Percentiles rank a stretch among this genome's conserved stretches.
phyloP scores from a whole-genome alignment of 306 rosid genomes.

The Cucumis hystrix region DNA sequence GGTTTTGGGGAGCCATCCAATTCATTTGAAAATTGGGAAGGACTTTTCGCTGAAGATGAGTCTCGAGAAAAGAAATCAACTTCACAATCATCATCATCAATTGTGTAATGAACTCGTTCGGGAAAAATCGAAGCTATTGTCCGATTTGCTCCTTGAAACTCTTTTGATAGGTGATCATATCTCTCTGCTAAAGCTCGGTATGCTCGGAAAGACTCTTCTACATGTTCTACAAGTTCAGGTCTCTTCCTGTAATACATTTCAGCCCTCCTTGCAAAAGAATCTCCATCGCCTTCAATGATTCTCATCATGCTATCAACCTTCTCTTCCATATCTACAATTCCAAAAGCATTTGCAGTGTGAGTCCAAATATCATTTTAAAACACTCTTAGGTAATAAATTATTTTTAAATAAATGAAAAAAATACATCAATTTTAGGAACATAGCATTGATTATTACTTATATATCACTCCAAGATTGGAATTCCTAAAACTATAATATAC shows the following conservation, averaged over 20 bases:
- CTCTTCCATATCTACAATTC: conserved; percentile 77
- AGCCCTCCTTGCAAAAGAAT: conserved; percentile 77
- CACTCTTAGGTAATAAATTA: background rate
- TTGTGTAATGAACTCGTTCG: conserved; percentile 49
- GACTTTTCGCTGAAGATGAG: conserved; percentile 15
- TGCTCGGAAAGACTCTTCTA: conserved; percentile 63
- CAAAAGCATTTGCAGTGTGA: background rate
- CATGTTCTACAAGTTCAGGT: conserved; percentile 59
- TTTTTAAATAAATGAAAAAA: background rate
- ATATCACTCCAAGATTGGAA: background rate
- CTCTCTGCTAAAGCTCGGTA: conserved; percentile 71
- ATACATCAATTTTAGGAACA: too few relatives aligned
- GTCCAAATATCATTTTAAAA: background rate
- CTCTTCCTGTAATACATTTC: conserved; percentile 86
- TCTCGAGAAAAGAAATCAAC: conserved; percentile 22
- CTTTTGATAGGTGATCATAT: conserved; percentile 65
- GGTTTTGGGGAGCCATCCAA: conserved; percentile 6
- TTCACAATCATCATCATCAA: conserved; percentile 43
- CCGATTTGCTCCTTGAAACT: conserved; percentile 80
- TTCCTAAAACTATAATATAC: background rate
- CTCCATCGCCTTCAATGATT: conserved; percentile 65
- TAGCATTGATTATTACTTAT: background rate
- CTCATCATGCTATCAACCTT: conserved; percentile 38
- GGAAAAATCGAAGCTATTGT: conserved; percentile 72
- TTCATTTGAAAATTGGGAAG: conserved; percentile 1